Evolutionary conservation across 768 basidiomycete species (phyloP), one percentile per base, ranked within the genome.

Genomic region (Termitomyces sp.): DNA sequence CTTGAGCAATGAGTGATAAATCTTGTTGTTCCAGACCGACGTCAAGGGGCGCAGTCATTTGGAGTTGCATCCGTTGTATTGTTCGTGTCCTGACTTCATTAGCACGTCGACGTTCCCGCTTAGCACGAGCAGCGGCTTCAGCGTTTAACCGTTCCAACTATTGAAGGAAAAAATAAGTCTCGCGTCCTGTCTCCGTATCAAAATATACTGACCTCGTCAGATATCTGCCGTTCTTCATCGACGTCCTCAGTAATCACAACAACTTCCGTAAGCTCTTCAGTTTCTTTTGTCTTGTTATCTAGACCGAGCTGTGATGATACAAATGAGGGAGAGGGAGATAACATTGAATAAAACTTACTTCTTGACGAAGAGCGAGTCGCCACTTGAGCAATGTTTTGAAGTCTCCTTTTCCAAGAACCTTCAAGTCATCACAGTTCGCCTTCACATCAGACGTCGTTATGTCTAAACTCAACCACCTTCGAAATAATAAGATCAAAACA

Each of bases 21-120:
- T 96, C 94, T 53, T 81, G 78, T 64, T 90, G 89, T 65, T 94
- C 92, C 58, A 94, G 72, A 69, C 94, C 95, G 62, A 98, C 94
- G 65, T 98, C 97, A 63, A 95, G 76, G n/a, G 97, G 97, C 20
- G 94, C 93, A 13, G 90, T 92, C 97, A 99, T 99, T 68, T 92
- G 88, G 47, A 98, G 80, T 69, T 98, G 97, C 85, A 98, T 90
- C 53, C 95, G 88, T 67, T 93, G 92, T 41, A 98, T 87, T 1
- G 93, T 91, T 62, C 88, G 85, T 29, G 82, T 79, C 73, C 90
- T 92, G 66, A 90, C 77, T 75, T 98, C 97, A 72, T 98, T 98
- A 2, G 87, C 85, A 36, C 86, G 82, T 54, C 94, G 83, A 54
- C 90, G 82, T 64, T 92, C 90, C 8, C 90, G 87, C 70, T 93